Percentiles rank a stretch among this genome's conserved stretches.
These are phyloP conservation scores for Boletus sensibilis DNA, from an alignment of 768 basidiomycete species.

Conservation along the genomic window DNA sequence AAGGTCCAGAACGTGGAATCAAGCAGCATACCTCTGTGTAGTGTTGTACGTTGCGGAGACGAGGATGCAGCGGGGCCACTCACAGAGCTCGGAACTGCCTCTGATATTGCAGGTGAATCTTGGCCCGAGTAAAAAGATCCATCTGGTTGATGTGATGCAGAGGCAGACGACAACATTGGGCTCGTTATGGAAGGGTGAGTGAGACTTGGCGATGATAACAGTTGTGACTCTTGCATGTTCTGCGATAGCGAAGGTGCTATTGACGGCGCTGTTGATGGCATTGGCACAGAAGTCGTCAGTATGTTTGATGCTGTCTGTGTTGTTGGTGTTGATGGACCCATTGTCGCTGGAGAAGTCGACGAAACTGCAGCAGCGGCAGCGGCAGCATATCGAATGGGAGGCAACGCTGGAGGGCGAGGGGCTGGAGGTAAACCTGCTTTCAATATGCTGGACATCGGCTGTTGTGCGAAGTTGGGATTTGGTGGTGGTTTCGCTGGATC, in stretches of 20 bases:
- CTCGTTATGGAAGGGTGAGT: constrained; percentile 85
- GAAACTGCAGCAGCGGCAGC: constrained; percentile 64
- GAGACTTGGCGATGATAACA: constrained; percentile 72
- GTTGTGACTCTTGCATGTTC: constrained; percentile 34
- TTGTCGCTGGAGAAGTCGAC: constrained; percentile 20
- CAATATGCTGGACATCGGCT: constrained; percentile 73
- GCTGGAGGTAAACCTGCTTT: constrained; percentile 68
- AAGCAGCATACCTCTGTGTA: constrained; percentile 47
- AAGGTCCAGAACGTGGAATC: constrained; percentile 19
- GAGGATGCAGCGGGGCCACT: constrained; percentile 53
- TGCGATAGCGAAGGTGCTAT: constrained; percentile 37
- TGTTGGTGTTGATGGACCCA: constrained; percentile 31
- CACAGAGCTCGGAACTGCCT: constrained; percentile 49
- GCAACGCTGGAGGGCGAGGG: constrained; percentile 54
- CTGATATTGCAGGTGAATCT: constrained; percentile 72
- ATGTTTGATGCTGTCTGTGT: constrained; percentile 39
- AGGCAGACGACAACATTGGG: constrained; percentile 75
- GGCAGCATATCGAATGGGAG: constrained; percentile 88
- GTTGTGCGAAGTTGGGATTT: constrained; percentile 77
- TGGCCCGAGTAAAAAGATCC: constrained; percentile 71
- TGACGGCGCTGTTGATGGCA: constrained; percentile 40
- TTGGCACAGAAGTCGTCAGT: constrained; percentile 33
- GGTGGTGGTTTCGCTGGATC: constrained; percentile 62
- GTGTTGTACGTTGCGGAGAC: constrained; percentile 53
- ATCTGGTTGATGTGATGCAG: constrained; percentile 57